A percentile compares a stretch with the other conserved stretches of the same genome.
phyloP scores from a whole-genome alignment of 2,329 filamentous ascomycete genomes.

The Canariomyces notabilis region DNA sequence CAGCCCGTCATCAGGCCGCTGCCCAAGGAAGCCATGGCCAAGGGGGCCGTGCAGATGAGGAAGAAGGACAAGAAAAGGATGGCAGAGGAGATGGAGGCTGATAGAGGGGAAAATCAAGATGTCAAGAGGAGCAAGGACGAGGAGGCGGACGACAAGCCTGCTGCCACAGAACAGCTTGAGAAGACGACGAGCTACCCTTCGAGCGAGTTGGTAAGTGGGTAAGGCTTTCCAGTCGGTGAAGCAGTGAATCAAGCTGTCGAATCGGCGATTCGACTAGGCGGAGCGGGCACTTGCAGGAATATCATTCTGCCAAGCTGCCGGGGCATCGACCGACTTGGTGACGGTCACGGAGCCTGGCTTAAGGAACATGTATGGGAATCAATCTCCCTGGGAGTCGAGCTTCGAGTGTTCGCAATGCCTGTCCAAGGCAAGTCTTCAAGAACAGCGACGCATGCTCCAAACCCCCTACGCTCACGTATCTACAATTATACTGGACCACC shows the following conservation, averaged over 20 bases:
- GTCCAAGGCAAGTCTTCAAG: too few species aligned
- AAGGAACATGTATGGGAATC: too few species aligned
- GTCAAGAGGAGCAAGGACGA: slow-evolving; percentile 5
- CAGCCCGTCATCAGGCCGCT: slow-evolving; percentile 83
- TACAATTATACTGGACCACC: too few species aligned
- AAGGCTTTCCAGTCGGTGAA: background rate
- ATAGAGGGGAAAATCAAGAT: slow-evolving; percentile 7
- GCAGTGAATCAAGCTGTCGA: background rate
- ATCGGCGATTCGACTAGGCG: background rate
- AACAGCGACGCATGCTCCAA: too few species aligned
- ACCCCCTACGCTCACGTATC: too few species aligned
- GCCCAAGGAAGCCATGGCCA: slow-evolving; percentile 80
- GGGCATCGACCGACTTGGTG: too few species aligned
- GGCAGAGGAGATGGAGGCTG: slow-evolving; percentile 17
- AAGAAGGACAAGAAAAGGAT: slow-evolving; percentile 37
- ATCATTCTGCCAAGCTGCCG: background rate
- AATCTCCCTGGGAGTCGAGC: too few species aligned
- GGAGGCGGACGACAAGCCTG: background rate
- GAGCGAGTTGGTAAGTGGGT: slow-evolving; percentile 19
- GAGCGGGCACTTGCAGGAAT: background rate
- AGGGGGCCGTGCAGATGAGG: slow-evolving; percentile 70
- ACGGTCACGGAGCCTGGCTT: too few species aligned
- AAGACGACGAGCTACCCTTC: slow-evolving; percentile 15
- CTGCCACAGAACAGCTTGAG: slow-evolving; percentile 8
- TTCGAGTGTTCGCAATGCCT: too few species aligned